Conservation (phyloP, 2,329 filamentous ascomycete genomes). For the Exophiala dermatitidis region DNA sequence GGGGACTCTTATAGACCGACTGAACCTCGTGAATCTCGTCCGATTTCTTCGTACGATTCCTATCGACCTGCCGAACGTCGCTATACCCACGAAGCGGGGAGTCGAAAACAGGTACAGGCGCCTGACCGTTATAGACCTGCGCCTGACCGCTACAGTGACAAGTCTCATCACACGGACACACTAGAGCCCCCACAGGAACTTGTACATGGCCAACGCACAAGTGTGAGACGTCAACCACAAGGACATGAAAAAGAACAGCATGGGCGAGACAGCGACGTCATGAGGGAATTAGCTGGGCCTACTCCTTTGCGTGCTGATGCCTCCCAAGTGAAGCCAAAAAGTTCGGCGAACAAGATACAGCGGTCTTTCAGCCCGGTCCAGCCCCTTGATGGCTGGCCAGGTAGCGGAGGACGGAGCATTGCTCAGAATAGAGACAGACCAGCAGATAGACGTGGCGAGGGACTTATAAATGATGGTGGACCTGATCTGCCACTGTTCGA, state of each 20-base stretch:
- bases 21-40: background rate
- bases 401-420: background rate
- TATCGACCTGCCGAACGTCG: background rate
- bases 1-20: constrained; percentile 1
- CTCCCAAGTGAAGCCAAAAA: background rate
- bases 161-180: background rate
- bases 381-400: background rate
- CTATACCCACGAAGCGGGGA: background rate
- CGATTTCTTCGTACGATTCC: background rate
- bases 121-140: background rate
- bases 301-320: background rate
- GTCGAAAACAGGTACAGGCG: background rate
- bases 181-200: background rate
- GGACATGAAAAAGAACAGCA: too few species aligned
- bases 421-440: background rate
- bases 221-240: background rate
- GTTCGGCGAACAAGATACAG: background rate
- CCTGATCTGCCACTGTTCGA: background rate
- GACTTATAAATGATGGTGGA: background rate
- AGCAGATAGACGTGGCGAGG: background rate
- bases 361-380: background rate
- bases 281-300: too few species aligned
- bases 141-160: background rate
- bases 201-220: background rate
- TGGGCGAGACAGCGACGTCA: too few species aligned